These are phyloP conservation scores for Pseudotsuga menziesii DNA, from an alignment of 75 land plant species.

Conservation along the genomic window DNA sequence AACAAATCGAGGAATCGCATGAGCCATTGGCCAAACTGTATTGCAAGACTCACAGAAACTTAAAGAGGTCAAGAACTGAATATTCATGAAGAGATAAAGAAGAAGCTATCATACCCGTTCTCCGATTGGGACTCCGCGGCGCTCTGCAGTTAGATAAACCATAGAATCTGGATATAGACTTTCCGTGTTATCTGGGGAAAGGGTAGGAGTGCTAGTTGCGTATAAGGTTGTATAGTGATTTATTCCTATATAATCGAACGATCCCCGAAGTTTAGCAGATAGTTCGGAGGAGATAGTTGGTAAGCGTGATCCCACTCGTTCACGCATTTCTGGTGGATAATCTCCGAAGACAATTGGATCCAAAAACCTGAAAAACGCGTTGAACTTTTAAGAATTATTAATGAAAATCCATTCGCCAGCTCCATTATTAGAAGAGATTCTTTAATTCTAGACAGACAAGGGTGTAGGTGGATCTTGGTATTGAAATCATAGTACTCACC, in stretches of 20 bases:
- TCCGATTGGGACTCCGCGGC: conserved; percentile 10
- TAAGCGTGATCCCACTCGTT: conserved; percentile 18
- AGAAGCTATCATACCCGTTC: conserved; percentile 1
- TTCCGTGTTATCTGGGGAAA: conserved; percentile 8
- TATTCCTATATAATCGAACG: conserved; percentile 57
- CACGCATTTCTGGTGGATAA: conserved; percentile 39
- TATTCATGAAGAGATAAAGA: too few species aligned
- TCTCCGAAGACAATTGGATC: conserved; percentile 42
- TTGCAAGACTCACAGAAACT: not conserved
- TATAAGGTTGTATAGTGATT: conserved; percentile 64
- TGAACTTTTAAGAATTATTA: not conserved
- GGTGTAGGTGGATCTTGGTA: not conserved
- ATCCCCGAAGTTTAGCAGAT: conserved; percentile 8
- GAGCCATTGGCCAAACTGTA: not conserved
- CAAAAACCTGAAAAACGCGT: conserved; percentile 26
- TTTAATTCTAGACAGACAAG: conserved; percentile 12
- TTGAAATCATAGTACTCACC: conserved; percentile 25
- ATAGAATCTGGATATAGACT: not conserved
- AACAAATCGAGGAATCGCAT: not conserved
- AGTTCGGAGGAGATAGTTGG: conserved; percentile 14
- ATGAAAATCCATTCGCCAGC: conserved; percentile 39
- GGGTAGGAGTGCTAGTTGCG: conserved; percentile 1
- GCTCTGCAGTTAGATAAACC: conserved; percentile 1
- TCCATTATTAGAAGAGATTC: conserved; percentile 38
- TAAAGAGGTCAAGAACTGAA: not conserved